Base-by-base conservation (phyloP, 352 stramenopile species). In the Phytophthora palmivora region DNA sequence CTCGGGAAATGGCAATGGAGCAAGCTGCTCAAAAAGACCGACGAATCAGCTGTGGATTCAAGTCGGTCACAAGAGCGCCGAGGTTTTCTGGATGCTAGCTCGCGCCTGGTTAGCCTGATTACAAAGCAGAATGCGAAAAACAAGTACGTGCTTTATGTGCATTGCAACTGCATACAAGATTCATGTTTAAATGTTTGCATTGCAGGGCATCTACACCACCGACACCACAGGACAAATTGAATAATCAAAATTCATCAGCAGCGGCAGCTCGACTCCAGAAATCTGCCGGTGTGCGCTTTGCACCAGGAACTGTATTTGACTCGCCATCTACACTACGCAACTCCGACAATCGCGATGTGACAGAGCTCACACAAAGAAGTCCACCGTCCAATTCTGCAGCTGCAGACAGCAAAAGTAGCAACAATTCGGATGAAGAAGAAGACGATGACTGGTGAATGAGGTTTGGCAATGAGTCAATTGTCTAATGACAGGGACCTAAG, bases 1-100 rank as follows among this genome's bases (percentile, higher is more conserved):
- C 53, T 92, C 0, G 83, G 83, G 0, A 72, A 73, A 34, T 92
- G 83, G 83, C 74, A 92, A 39, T 92, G 83, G 83, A 78, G 72
- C 15, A 76, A 81, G 54, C 53, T 92, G 34, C 61, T 80, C 1
- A 74, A 80, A 26, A 83, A 86, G 28, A 77, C 76, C 8, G 44
- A 16, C 7, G 48, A 67, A 15, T 60, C 58, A 18, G 16, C 34
- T n/a, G 46, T 12, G 18, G 42, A 63, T 43, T 60, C 56, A 11
- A 63, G 21, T 7, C 53, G 55, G 7, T 34, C 37, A 33, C 55
- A 74, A 70, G 63, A 71, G 18, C 63, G 55, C 21, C 39, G 50
- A 30, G 49, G 45, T 3, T 72, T 74, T 46, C 30, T 74, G 15
- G 55, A 74, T 54, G 64, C 64, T 34, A 74, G 55, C 28, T 69